Percentiles rank a stretch among this genome's conserved stretches.
Evolutionary conservation across 2,329 filamentous ascomycete genomes (phyloP).

Genomic region (Colletotrichum navitas): DNA sequence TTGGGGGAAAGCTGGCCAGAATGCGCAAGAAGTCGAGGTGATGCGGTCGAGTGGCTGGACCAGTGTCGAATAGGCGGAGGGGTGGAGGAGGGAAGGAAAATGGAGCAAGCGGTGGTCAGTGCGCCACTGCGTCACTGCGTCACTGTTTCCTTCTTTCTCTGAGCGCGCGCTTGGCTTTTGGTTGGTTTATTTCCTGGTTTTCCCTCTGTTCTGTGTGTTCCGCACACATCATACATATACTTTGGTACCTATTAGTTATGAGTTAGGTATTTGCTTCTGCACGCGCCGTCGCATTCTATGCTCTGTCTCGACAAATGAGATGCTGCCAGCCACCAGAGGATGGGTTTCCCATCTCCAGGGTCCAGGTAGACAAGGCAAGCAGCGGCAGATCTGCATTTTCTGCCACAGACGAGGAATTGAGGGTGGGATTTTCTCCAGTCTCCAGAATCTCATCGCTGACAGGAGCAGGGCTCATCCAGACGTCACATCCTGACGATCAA

Average conservation of each 20-base stretch:
- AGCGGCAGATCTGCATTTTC: constrained; percentile 35
- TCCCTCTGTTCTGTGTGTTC: neutral
- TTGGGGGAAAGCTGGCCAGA: constrained; percentile 40
- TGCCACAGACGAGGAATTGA: constrained; percentile 4
- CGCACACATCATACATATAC: neutral
- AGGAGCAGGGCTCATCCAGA: constrained; percentile 21
- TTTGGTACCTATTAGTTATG: neutral
- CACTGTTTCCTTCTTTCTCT: constrained; percentile 31
- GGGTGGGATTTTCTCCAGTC: constrained; percentile 25
- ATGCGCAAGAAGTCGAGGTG: constrained; percentile 41
- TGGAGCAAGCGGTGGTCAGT: constrained; percentile 42
- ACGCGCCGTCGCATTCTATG: neutral
- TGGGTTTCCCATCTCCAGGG: constrained; percentile 26
- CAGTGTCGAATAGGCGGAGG: constrained; percentile 24
- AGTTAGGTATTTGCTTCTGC: neutral
- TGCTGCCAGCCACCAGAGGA: neutral
- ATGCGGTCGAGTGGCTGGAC: constrained; percentile 38
- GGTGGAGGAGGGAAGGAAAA: constrained; percentile 18
- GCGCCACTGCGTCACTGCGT: constrained; percentile 41
- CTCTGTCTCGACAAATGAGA: neutral
- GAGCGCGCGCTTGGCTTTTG: constrained; percentile 27
- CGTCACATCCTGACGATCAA: constrained; percentile 20
- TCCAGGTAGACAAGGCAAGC: constrained; percentile 17
- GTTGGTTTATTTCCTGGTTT: constrained; percentile 24
- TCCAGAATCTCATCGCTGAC: constrained; percentile 22